Base-by-base conservation (phyloP, 176 grass and related monocot genomes). In the Cocos nucifera region DNA sequence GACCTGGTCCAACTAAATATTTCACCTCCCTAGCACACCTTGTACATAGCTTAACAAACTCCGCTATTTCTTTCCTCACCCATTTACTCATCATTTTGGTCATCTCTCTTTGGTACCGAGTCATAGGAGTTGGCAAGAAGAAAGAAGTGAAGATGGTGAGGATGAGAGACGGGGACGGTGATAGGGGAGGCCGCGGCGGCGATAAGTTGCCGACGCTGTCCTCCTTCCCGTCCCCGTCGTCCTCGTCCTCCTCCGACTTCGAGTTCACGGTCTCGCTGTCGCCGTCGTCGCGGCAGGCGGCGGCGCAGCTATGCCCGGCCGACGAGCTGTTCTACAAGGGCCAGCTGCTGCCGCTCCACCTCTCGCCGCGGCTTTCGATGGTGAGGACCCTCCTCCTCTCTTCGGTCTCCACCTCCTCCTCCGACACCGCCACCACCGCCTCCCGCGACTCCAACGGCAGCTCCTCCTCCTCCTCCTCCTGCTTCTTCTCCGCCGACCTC, bases 241-340 rank as follows among this genome's bases (percentile, higher is more conserved):
- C 86, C 57, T 75, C 81, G 6, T 91, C 93, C 16, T 91, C 93
- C 2, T 98, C 93, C 3, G 93, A 98, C 65, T 98, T 98, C 73
- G 93, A 98, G 84, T 98, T 98, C 87, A 92, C 93, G 19, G 93
- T 86, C 3, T 80, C 81, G 22, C 63, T 86, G 50, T 92, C 93
- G 23, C 93, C 93, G 49, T 71, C 87, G 51, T 88, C 92, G 72
- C 87, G 82, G 71, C 53, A 70, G 53, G 73, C 83, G n/a, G 29
- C 80, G 64, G 30, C 63, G 19, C 89, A 95, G 76, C 82, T 95
- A 0, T 98, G 87, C 74, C 93, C 93, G 0, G 93, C 93, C 9
- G 93, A 92, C 79, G 93, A 98, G 66, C 87, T 98, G 8, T 98
- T 98, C 76, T 98, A 98, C 73, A 92, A 92, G 69, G 93, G 93